A percentile compares a stretch with the other conserved stretches of the same genome.
Evolutionary conservation across 2,329 filamentous ascomycete genomes (phyloP).

Genomic region (Fusarium concolor): DNA sequence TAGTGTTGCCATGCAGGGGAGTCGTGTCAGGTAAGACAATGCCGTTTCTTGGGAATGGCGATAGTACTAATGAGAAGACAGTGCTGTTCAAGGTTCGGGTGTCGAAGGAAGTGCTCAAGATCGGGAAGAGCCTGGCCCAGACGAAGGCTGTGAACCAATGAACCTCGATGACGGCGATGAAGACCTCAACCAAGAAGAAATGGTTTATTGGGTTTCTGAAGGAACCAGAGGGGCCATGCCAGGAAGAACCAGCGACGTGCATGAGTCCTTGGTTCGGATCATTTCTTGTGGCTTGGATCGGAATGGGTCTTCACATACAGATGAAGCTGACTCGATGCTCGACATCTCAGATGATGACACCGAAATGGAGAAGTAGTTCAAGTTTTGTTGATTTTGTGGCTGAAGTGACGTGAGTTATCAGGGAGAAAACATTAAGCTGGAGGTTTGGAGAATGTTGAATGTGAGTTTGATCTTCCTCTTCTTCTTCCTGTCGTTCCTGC

Average conservation of each 20-base stretch:
- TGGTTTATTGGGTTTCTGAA: not conserved
- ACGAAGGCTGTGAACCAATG: not conserved
- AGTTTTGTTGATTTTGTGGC: not conserved
- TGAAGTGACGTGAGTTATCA: not conserved
- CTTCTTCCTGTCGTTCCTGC: not conserved
- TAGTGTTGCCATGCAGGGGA: not conserved
- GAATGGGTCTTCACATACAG: no score
- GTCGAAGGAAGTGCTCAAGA: no score
- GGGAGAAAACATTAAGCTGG: not conserved
- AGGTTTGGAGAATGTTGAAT: not conserved
- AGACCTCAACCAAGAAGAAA: not conserved
- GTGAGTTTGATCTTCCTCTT: not conserved
- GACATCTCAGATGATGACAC: not conserved
- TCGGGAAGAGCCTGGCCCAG: not conserved
- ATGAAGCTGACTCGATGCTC: not conserved
- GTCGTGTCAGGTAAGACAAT: not conserved
- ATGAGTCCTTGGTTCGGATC: not conserved
- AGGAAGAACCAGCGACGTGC: not conserved
- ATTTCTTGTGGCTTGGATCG: not conserved
- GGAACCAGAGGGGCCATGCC: not conserved
- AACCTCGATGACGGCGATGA: not conserved
- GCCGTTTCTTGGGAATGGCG: not conserved
- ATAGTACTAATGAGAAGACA: conserved; percentile 1
- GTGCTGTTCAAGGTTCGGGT: not conserved
- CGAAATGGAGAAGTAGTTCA: conserved; percentile 1